phyloP scores from a whole-genome alignment of 202 grass and related monocot species.

The Bolboschoenoplectus hybrid region DNA sequence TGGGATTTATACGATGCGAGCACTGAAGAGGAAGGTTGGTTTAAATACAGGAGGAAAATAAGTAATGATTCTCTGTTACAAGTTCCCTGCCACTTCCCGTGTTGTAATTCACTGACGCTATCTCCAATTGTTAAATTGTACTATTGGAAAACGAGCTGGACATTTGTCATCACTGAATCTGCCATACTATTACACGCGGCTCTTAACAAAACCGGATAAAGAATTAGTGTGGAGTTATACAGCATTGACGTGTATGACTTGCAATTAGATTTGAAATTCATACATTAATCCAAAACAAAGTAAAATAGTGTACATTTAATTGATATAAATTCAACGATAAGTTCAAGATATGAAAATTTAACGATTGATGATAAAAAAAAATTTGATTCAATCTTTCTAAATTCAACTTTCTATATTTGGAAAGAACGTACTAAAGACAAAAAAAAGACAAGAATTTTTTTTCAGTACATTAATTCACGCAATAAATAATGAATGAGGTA shows the following conservation, averaged over 20 bases:
- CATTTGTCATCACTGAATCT: not conserved
- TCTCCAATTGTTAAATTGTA: not conserved
- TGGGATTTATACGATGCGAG: conserved; percentile 4
- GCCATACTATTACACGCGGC: not conserved
- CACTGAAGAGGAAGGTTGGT: not conserved
- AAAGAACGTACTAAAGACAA: not conserved
- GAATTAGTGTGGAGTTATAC: not conserved
- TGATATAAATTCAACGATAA: not conserved
- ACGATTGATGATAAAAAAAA: not conserved
- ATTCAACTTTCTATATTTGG: not conserved
- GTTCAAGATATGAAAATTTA: not conserved
- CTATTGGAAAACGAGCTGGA: not conserved
- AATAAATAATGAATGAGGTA: not conserved
- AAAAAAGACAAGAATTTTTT: not conserved
- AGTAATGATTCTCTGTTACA: not conserved
- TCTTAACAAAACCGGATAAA: no score
- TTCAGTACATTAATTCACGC: not conserved
- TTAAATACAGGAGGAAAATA: not conserved
- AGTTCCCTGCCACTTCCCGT: not conserved
- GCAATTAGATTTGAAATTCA: not conserved
- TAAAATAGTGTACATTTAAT: not conserved
- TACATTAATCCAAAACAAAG: not conserved
- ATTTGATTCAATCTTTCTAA: no score
- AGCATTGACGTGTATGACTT: not conserved
- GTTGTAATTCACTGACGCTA: not conserved